These are phyloP conservation scores for Geotrichum fermentans DNA, from an alignment of 1,139 yeast genomes.

Conservation along the genomic window DNA sequence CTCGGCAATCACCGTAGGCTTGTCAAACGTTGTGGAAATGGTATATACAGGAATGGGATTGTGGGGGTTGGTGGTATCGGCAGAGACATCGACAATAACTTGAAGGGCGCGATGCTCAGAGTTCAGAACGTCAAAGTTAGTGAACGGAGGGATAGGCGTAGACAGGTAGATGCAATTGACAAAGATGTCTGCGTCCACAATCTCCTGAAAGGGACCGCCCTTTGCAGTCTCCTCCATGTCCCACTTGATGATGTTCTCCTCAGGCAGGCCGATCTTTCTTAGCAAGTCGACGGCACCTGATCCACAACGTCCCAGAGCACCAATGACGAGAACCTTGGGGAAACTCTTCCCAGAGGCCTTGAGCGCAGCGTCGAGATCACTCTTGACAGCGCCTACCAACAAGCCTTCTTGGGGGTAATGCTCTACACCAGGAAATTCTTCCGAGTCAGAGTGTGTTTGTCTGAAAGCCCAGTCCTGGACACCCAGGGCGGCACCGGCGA, in stretches of 20 bases:
- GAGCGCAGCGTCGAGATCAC: slow-evolving; percentile 56
- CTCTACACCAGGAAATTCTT: slow-evolving; percentile 57
- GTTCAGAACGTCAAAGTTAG: slow-evolving; percentile 65
- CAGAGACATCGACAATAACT: slow-evolving; percentile 94
- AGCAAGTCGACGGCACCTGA: slow-evolving; percentile 91
- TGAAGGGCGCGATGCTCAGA: slow-evolving; percentile 64
- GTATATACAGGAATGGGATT: slow-evolving; percentile 93
- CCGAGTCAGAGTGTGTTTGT: slow-evolving; percentile 63
- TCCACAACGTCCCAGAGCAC: slow-evolving; percentile 98
- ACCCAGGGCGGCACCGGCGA: slow-evolving; percentile 98
- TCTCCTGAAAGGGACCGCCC: slow-evolving; percentile 96
- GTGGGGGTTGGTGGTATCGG: slow-evolving; percentile 97
- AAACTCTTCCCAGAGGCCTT: slow-evolving; percentile 55
- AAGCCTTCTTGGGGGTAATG: slow-evolving; percentile 80
- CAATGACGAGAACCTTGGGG: slow-evolving; percentile 84
- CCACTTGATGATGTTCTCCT: slow-evolving; percentile 80
- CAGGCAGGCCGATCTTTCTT: slow-evolving; percentile 82
- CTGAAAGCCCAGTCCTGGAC: slow-evolving; percentile 91
- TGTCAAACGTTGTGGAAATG: slow-evolving; percentile 80
- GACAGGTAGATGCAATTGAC: slow-evolving; percentile 94
- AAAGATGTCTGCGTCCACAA: slow-evolving; percentile 78
- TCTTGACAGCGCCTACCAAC: slow-evolving; percentile 64
- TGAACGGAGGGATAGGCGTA: slow-evolving; percentile 87
- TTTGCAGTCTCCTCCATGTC: slow-evolving; percentile 93
- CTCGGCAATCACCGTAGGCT: slow-evolving; percentile 82